Percentiles rank a stretch among this genome's conserved stretches.
These are phyloP conservation scores for Aspergillus sclerotiicarbonarius DNA, from an alignment of 495 filamentous ascomycete species.

Conservation along the genomic window DNA sequence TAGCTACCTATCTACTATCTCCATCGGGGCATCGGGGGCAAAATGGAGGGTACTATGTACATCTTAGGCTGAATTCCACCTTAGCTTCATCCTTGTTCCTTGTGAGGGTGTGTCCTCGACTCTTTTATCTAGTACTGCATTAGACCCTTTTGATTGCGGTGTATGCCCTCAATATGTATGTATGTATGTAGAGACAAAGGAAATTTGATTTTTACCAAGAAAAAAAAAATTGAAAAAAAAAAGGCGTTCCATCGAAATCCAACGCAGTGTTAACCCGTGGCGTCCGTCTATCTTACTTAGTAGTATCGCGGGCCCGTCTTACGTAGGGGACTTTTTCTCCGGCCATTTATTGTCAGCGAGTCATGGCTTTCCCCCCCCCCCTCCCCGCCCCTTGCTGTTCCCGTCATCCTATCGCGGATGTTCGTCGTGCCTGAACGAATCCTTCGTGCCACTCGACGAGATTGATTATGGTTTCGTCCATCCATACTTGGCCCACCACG, in stretches of 20 bases:
- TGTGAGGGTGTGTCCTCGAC: not conserved
- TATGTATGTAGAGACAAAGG: not conserved
- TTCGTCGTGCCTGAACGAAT: conserved; percentile 7
- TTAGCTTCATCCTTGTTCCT: not conserved
- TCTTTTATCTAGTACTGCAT: not conserved
- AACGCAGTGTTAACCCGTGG: not conserved
- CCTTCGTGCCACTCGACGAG: not conserved
- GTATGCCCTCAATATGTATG: no score
- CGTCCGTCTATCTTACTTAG: conserved; percentile 10
- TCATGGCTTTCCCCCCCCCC: conserved; percentile 7
- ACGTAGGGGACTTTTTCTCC: conserved; percentile 22
- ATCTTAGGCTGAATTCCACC: not conserved
- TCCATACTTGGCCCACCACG: not conserved
- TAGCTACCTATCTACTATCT: not conserved
- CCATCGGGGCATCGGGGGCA: not conserved
- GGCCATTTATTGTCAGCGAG: conserved; percentile 10
- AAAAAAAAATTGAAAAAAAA: conserved; percentile 5
- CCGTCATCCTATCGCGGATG: not conserved
- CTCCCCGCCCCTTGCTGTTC: not conserved
- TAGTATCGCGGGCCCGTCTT: conserved; percentile 8
- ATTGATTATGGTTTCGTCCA: not conserved
- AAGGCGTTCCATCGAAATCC: not conserved
- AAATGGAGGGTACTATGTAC: not conserved
- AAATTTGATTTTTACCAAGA: no score
- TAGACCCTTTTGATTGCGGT: no score